Evolutionary conservation across 345 rosid species (phyloP), one percentile per base, ranked within the genome.

Genomic region (Moricandia moricandioides): DNA sequence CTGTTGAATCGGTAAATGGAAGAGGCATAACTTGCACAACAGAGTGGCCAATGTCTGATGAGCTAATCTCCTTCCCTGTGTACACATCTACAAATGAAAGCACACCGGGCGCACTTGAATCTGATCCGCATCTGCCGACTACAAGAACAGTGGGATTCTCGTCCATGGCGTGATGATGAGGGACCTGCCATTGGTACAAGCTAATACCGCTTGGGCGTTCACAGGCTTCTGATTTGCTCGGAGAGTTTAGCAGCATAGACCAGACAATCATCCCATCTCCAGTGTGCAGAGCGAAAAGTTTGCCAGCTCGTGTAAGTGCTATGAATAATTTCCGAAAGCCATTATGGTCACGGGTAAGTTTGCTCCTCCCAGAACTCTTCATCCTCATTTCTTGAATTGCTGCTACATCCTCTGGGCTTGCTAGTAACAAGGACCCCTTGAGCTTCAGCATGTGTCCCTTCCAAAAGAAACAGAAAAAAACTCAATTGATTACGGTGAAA

Each of bases 141-240:
- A 91, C 84, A 78, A 96, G 88, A 76, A 92, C 88, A 52, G 96
- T 87, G 55, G 99, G 99, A 78, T 96, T 96, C 79, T 83, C 86
- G 81, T 89, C 97, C 96, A 96, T 31, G 8, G 98, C 99, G 78
- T 91, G 97, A 76, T 95, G 98, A 88, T 96, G 99, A 65, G 99
- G 98, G 56, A 92, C 84, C 82, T 91, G 97, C 98, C 99, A 96
- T 73, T 84, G 91, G 74, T 86, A 92, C 79, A 96, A 39, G 71
- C 82, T 87, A 52, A 92, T 75, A 51, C 90, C 88, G 18, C 67
- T 79, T 57, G 93, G 96, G 67, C 67, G 78, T 69, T 74, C 79
- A 75, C 96, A 92, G 5, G 81, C 31, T 67, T 83, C 89, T 78
- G 96, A 86, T 74, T 86, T 81, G 74, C 80, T 88, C 6, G 86